Percentiles rank a stretch among this genome's conserved stretches.
These are phyloP conservation scores for Entophlyctis helioformis DNA, from an alignment of 192 early-diverging fungal genomes.

Conservation along the genomic window DNA sequence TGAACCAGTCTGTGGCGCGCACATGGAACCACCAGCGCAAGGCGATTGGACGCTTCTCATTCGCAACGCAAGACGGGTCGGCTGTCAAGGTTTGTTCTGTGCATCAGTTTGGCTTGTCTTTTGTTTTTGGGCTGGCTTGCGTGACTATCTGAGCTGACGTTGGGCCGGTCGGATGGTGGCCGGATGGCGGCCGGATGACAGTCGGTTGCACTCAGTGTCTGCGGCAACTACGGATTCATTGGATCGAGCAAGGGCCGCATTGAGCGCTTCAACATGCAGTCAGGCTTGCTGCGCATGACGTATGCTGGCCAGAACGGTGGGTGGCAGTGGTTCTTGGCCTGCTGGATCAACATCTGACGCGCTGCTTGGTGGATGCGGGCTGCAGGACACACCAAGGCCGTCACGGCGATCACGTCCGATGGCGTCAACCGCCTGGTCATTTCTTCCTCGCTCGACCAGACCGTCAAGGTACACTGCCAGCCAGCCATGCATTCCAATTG, in stretches of 20 bases:
- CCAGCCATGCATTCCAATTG: too few relatives aligned
- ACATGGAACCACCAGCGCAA: conserved; percentile 77
- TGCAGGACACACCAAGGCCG: conserved; percentile 60
- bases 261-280: conserved; percentile 94
- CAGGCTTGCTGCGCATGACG: conserved; percentile 61
- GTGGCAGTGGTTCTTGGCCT: neutral
- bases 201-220: conserved; percentile 63
- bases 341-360: too few relatives aligned
- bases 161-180: neutral
- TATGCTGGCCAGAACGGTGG: conserved; percentile 40
- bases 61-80: conserved; percentile 50
- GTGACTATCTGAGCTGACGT: conserved; percentile 1
- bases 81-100: conserved; percentile 48
- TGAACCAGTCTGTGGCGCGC: conserved; percentile 55
- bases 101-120: too few relatives aligned
- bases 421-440: conserved; percentile 59
- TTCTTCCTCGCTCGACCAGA: conserved; percentile 69
- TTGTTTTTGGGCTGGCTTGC: too few relatives aligned
- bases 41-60: conserved; percentile 55
- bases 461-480: conserved; percentile 47
- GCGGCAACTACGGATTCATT: conserved; percentile 90
- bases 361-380: too few relatives aligned
- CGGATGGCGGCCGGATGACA: conserved; percentile 2
- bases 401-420: conserved; percentile 72
- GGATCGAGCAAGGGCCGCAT: conserved; percentile 65